Percentiles rank a stretch among this genome's conserved stretches.
Evolutionary conservation across 208 protist species (phyloP).

Genomic region (Trypanosoma platydactyli): DNA sequence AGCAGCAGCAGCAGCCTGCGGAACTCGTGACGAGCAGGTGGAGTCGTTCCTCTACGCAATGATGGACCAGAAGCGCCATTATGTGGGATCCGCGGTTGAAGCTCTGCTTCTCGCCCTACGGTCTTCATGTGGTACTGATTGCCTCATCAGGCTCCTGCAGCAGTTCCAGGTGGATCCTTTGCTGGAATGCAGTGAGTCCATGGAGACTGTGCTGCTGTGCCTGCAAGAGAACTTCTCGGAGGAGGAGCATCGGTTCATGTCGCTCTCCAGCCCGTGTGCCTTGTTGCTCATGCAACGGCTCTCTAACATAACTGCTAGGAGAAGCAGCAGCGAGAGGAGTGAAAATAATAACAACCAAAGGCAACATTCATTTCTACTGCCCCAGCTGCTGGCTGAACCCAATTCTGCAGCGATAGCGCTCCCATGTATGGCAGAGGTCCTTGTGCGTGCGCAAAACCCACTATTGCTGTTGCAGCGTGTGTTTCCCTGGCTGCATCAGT

Average conservation of each 20-base stretch:
- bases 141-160: conserved; percentile 8
- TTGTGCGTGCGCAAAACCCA: conserved; percentile 23
- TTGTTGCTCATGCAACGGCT: conserved; percentile 8
- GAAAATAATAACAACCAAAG: not conserved
- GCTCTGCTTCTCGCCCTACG: conserved; percentile 9
- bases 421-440: conserved; percentile 32
- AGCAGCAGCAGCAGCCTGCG: conserved; percentile 4
- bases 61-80: conserved; percentile 11
- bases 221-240: not conserved
- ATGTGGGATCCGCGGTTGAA: conserved; percentile 10
- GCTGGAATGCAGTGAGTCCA: not conserved
- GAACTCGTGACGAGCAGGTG: conserved; percentile 1
- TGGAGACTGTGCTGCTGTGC: not conserved
- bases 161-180: conserved; percentile 6
- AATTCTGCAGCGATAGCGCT: conserved; percentile 8
- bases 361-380: too few species aligned
- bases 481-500: conserved; percentile 18
- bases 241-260: conserved; percentile 4
- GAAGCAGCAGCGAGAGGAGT: not conserved
- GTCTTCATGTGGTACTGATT: conserved; percentile 18
- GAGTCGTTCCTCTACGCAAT: conserved; percentile 8
- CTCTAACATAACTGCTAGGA: not conserved
- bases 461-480: conserved; percentile 30
- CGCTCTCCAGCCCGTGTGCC: conserved; percentile 4
- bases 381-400: conserved; percentile 9